Conservation (phyloP, 441 rosid genomes). For the Breynia disticha region DNA sequence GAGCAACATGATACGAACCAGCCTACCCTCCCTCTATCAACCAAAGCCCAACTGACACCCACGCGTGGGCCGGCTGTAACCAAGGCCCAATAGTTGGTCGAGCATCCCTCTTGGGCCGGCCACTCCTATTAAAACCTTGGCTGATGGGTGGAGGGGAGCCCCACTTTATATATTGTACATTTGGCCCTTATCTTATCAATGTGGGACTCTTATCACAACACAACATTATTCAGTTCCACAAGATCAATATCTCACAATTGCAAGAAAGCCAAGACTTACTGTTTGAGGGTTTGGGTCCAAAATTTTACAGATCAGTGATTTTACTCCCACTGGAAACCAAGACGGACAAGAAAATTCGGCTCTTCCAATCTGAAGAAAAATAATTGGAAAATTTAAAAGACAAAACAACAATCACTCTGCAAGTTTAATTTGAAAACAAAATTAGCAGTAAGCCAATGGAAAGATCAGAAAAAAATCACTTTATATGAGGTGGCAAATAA, state of each 20-base stretch:
- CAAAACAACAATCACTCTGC: constrained; percentile 1
- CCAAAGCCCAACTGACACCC: too few species aligned
- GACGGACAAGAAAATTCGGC: constrained; percentile 93
- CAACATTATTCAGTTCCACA: neutral
- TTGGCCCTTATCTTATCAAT: too few species aligned
- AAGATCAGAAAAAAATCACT: too few species aligned
- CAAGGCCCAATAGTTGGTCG: too few species aligned
- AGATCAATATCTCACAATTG: neutral
- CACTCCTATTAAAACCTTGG: too few species aligned
- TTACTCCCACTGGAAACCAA: constrained; percentile 85
- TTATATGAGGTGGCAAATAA: neutral
- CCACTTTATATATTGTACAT: too few species aligned
- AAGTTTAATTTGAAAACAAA: neutral
- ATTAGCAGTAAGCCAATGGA: neutral
- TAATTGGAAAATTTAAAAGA: neutral
- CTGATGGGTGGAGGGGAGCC: too few species aligned
- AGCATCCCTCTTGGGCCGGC: too few species aligned
- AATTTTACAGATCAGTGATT: constrained; percentile 66
- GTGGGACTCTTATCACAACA: neutral
- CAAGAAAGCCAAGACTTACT: constrained; percentile 32
- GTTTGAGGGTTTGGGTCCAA: constrained; percentile 89
- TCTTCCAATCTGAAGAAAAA: constrained; percentile 53
- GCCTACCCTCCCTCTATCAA: too few species aligned
- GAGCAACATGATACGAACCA: too few species aligned
- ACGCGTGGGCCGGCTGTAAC: too few species aligned